Evolutionary conservation across 2,329 filamentous ascomycete genomes (phyloP), one percentile per base, ranked within the genome.

Genomic region (Elsinoe perseae): DNA sequence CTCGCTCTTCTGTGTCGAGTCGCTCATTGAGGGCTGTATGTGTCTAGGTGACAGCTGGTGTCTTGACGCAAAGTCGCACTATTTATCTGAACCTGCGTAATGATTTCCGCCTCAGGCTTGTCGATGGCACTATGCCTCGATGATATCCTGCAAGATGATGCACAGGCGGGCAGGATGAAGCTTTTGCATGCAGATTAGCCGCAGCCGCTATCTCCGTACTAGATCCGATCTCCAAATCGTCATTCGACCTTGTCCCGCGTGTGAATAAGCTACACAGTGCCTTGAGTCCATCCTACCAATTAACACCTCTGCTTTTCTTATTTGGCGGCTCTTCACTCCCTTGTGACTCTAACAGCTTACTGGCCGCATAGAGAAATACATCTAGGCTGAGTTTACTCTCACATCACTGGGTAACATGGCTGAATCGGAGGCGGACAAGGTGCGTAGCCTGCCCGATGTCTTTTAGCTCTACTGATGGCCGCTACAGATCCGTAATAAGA

Each of bases 401-500:
- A 20, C 14, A 50, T 27, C n/a, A 23, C 38, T 43, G 6, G 4
- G 34, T 57, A 40, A 14, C 18, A 61, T 61, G 59, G 59, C 57
- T 28, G 59, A 61, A 53, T 73, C 74, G 27, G 75, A 77, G 56
- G 74, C 75, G 58, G 74, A 77, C 63, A 77, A 76, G 70, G 74
- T 75, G 64, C 20, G 48, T 50, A 34, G 48, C 21, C 27, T 60
- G 16, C 10, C 54, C 36, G 40, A 10, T 34, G 59, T 64, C 57
- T 25, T 18, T 14, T 25, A 32, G 7, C 36, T 23, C 56, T 9
- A 27, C 20, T 54, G 7, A 42, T 36, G 9, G 23, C 10, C 20
- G 34, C 44, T 48, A 34, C 64, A 85, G 82, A 85, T 85, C 68
- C 81, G 83, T 64, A 81, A 78, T 65, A 85, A 85, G 73, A 81